Evolutionary conservation across 2,329 filamentous ascomycete genomes (phyloP), one percentile per base, ranked within the genome.

Genomic region (Nothopassalora personata): DNA sequence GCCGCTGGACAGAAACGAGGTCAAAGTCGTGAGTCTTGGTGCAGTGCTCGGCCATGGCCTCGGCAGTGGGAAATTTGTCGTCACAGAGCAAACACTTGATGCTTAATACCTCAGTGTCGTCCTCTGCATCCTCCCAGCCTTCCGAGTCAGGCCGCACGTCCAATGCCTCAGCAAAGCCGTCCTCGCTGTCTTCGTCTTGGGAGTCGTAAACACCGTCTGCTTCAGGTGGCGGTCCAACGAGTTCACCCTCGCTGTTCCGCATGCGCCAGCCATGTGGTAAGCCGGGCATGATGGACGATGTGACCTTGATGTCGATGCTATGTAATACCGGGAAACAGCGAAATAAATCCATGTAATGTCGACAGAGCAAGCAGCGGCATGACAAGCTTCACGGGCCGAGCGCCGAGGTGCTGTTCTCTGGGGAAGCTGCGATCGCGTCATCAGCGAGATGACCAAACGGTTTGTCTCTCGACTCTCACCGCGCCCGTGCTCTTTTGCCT

Each of bases 61-160:
- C 62, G 1, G 69, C 70, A 33, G 67, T 62, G 2, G 68, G 61
- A 36, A 74, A 75, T 7, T 59, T 67, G 34, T 72, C 67, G 10
- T 73, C 67, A 60, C 73, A 76, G 49, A 79, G 71, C 39, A 79
- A 66, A 62, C 76, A 76, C 55, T 75, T 66, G 46, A 77, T 64
- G 23, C 66, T 71, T 23, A 75, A 57, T 13, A 67, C 66, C 56
- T 77, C 74, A 13, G 70, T 71, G 34, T 76, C 74, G 18, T 74
- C 72, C 60, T 77, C 74, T 13, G 73, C 69, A 64, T 79, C 77
- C 62, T 79, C 74, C 76, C 77, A 79, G 45, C 75, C 76, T 28
- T 74, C 73, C 30, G 70, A 72, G 47, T 74, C 72, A 18, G 71
- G 69, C 23, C 67, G 62, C 46, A 71, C 60, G 48, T 69, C 64